These are phyloP conservation scores for Triticum urartu DNA, from an alignment of 176 grass and related monocot genomes.

Conservation along the genomic window DNA sequence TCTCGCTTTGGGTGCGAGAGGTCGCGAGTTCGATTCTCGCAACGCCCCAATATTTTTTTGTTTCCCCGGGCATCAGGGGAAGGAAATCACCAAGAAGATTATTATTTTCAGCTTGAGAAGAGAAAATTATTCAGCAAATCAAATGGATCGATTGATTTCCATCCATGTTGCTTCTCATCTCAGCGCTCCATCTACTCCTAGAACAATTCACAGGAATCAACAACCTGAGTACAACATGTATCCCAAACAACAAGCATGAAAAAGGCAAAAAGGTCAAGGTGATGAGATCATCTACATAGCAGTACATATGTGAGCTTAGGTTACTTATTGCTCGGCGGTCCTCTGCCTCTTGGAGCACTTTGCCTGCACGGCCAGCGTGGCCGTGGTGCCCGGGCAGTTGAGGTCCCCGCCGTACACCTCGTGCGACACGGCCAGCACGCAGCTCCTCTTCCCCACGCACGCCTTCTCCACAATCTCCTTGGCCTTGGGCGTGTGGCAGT, in stretches of 20 bases:
- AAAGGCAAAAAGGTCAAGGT: neutral
- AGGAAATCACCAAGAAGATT: too few species aligned
- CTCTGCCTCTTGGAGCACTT: constrained; percentile 73
- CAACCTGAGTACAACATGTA: constrained; percentile 13
- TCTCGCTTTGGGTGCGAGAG: constrained; percentile 99
- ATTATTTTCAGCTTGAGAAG: neutral
- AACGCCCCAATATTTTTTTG: constrained; percentile 19
- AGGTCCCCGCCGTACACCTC: constrained; percentile 59
- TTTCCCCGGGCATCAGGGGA: too few species aligned
- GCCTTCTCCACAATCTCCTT: constrained; percentile 54
- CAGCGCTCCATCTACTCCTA: constrained; percentile 25
- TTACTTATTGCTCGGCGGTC: constrained; percentile 37
- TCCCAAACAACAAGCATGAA: neutral
- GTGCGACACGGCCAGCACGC: constrained; percentile 43
- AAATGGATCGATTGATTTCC: neutral
- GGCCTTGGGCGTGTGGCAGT: constrained; percentile 56
- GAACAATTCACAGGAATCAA: neutral
- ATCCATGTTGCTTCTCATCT: constrained; percentile 34
- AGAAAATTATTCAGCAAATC: constrained; percentile 12
- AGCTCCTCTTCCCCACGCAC: constrained; percentile 66
- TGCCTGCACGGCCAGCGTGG: constrained; percentile 80
- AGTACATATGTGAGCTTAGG: too few species aligned
- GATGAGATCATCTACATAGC: neutral
- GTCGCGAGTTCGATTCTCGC: constrained; percentile 74
- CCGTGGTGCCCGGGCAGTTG: constrained; percentile 61